These are phyloP conservation scores for Exophiala sp. DNA, from an alignment of 2,329 filamentous ascomycete species.

Conservation along the genomic window DNA sequence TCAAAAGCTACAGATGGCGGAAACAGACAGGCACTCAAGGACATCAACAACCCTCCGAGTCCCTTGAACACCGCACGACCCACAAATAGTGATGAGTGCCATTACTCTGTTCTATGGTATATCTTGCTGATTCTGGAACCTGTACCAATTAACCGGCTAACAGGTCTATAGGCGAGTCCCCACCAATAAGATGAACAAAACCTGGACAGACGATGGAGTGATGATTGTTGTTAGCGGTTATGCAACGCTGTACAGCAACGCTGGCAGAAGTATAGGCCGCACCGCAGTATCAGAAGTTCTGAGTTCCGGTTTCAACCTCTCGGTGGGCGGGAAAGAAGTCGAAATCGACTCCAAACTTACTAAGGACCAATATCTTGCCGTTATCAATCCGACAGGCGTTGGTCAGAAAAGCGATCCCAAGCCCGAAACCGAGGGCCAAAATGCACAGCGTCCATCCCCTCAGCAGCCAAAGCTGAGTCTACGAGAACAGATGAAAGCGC, in stretches of 20 bases:
- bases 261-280: conserved; percentile 61
- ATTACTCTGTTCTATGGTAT: conserved; percentile 40
- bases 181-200: conserved; percentile 71
- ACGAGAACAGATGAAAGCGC: conserved; percentile 28
- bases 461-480: conserved; percentile 30
- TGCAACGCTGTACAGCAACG: conserved; percentile 60
- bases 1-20: not conserved
- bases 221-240: conserved; percentile 56
- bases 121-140: not conserved
- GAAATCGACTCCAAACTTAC: conserved; percentile 62
- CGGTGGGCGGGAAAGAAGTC: conserved; percentile 64
- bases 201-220: conserved; percentile 71
- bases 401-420: conserved; percentile 8
- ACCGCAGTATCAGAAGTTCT: conserved; percentile 55
- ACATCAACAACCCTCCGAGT: conserved; percentile 33
- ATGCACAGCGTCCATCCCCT: conserved; percentile 18
- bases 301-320: conserved; percentile 58
- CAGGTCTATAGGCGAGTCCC: conserved; percentile 51
- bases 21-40: conserved; percentile 11
- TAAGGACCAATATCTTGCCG: conserved; percentile 13
- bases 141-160: not conserved
- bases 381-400: conserved; percentile 3
- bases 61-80: conserved; percentile 30
- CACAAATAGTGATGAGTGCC: conserved; percentile 18
- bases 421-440: conserved; percentile 25